Percentiles rank a stretch among this genome's conserved stretches.
Evolutionary conservation across 257 asterid species (phyloP).

Genomic region (Solanum ossicruentum): DNA sequence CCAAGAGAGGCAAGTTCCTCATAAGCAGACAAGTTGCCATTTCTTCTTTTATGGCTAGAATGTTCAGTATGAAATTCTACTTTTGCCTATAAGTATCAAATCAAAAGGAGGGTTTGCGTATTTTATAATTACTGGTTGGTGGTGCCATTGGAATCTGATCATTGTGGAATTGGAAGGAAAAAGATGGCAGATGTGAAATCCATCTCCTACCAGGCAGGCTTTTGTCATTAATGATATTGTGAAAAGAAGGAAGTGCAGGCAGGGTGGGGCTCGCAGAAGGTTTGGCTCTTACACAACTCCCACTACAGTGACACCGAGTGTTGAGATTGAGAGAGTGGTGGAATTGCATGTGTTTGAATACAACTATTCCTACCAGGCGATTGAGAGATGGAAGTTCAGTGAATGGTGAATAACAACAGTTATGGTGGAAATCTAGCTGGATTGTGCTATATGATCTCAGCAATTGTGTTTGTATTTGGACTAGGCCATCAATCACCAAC

Average conservation of each 20-base stretch:
- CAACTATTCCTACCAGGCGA: background rate
- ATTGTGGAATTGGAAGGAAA: background rate
- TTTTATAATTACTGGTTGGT: background rate
- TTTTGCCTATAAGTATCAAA: background rate
- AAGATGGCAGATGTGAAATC: background rate
- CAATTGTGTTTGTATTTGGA: background rate
- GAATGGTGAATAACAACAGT: background rate
- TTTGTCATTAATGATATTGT: background rate
- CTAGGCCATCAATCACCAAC: background rate
- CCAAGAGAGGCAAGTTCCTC: slow-evolving; percentile 10
- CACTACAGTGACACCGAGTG: background rate
- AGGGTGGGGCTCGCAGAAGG: background rate
- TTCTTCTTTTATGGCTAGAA: slow-evolving; percentile 29
- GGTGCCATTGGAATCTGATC: background rate
- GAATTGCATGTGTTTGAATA: background rate
- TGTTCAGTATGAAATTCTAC: background rate
- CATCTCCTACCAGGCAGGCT: background rate
- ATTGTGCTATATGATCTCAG: background rate
- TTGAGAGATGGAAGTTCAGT: background rate
- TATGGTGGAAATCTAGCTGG: background rate
- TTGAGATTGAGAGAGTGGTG: background rate
- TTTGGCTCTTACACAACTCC: background rate
- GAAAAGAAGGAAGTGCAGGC: background rate
- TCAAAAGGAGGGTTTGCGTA: background rate
- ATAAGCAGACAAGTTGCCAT: slow-evolving; percentile 12